Percentiles rank a stretch among this genome's conserved stretches.
phyloP scores from a whole-genome alignment of 1,284 basidiomycete genomes.

The Ustilago cynodontis region DNA sequence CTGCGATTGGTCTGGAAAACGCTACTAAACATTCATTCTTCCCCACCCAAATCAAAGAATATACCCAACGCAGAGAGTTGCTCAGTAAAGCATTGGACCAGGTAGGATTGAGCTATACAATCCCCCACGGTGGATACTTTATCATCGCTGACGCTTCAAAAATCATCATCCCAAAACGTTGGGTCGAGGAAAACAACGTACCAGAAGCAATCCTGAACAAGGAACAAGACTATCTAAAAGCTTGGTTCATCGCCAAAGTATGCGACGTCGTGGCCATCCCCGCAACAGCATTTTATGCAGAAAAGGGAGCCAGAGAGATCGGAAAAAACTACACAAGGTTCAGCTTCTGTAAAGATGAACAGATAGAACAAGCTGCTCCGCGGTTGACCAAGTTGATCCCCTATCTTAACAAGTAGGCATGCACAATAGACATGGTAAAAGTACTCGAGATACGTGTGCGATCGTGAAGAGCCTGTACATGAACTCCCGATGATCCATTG shows the following conservation, averaged over 20 bases:
- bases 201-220: slow-evolving; percentile 81
- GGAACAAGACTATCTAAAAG: slow-evolving; percentile 86
- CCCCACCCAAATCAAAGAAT: slow-evolving; percentile 81
- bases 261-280: slow-evolving; percentile 67
- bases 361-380: slow-evolving; percentile 58
- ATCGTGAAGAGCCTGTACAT: no score
- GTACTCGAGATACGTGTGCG: no score
- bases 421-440: neutral
- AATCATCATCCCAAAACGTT: slow-evolving; percentile 84
- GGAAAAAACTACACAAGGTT: slow-evolving; percentile 64
- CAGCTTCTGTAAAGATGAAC: slow-evolving; percentile 66
- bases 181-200: slow-evolving; percentile 83
- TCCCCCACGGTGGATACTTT: slow-evolving; percentile 65
- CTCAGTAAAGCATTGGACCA: slow-evolving; percentile 83
- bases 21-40: slow-evolving; percentile 83
- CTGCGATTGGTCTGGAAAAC: slow-evolving; percentile 75
- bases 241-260: slow-evolving; percentile 68
- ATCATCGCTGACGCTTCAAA: slow-evolving; percentile 80
- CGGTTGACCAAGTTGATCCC: slow-evolving; percentile 53
- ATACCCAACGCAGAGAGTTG: slow-evolving; percentile 82
- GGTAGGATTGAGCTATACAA: slow-evolving; percentile 82
- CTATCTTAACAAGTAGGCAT: slow-evolving; percentile 21
- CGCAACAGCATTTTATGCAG: slow-evolving; percentile 65
- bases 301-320: slow-evolving; percentile 38
- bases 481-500: neutral